phyloP scores from a whole-genome alignment of 2,329 filamentous ascomycete species.

The Trichoderma sp. region DNA sequence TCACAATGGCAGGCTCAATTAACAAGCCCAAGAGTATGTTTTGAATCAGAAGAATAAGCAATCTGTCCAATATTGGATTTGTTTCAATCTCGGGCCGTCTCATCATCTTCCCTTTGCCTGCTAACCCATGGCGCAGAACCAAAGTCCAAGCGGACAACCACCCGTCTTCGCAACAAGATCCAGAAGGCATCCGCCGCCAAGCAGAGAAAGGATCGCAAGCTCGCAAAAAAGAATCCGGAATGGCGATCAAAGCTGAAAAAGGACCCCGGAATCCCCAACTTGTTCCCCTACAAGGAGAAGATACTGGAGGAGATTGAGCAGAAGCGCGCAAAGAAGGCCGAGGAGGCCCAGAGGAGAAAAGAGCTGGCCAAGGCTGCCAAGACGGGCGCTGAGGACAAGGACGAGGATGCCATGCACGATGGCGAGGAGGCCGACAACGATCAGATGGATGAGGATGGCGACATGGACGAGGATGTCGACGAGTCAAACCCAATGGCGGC shows the following conservation, averaged over 20 bases:
- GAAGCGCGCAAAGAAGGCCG: slow-evolving; percentile 72
- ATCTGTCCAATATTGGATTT: background rate
- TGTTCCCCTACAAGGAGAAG: slow-evolving; percentile 97
- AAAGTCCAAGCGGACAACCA: slow-evolving; percentile 86
- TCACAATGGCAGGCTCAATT: slow-evolving; percentile 51
- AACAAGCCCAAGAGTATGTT: slow-evolving; percentile 53
- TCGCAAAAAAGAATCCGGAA: slow-evolving; percentile 94
- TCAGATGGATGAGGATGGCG: slow-evolving; percentile 49
- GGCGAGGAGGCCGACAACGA: slow-evolving; percentile 45
- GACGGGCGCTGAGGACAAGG: slow-evolving; percentile 47
- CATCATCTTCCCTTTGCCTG: background rate
- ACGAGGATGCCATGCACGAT: slow-evolving; percentile 45
- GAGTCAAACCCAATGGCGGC: slow-evolving; percentile 86
- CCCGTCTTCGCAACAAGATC: slow-evolving; percentile 92
- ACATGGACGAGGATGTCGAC: slow-evolving; percentile 58
- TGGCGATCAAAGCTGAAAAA: slow-evolving; percentile 96
- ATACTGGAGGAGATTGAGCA: slow-evolving; percentile 94
- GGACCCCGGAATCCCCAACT: slow-evolving; percentile 93
- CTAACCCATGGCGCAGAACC: slow-evolving; percentile 59
- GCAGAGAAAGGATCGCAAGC: slow-evolving; percentile 84
- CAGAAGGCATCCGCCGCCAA: slow-evolving; percentile 88
- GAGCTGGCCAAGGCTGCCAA: slow-evolving; percentile 69
- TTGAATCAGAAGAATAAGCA: background rate
- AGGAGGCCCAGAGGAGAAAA: slow-evolving; percentile 67
- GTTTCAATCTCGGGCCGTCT: background rate